phyloP scores from a whole-genome alignment of 805 yeast species.

The Isabelozyma rhagii region DNA sequence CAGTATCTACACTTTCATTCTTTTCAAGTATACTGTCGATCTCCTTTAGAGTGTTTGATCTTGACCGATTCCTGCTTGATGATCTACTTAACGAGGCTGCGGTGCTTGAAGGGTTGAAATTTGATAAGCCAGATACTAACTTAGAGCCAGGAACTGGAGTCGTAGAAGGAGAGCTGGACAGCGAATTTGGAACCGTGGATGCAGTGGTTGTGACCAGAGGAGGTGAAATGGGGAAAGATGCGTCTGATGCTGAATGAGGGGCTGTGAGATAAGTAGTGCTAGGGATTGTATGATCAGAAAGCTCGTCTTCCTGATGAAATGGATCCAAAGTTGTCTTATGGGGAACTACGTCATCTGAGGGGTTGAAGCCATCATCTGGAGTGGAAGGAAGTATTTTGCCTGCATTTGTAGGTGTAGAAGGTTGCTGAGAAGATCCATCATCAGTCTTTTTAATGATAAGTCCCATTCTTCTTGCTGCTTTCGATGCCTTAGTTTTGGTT shows the following conservation, averaged over 20 bases:
- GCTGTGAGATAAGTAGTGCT: background rate
- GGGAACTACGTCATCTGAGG: background rate
- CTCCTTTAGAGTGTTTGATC: constrained; percentile 36
- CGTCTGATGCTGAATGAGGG: constrained; percentile 22
- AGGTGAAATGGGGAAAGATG: constrained; percentile 9
- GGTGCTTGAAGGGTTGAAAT: background rate
- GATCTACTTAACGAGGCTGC: constrained; percentile 8
- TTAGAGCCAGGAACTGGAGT: constrained; percentile 6
- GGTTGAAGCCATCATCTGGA: background rate
- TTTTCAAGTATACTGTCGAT: constrained; percentile 34
- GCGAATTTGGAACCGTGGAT: constrained; percentile 8
- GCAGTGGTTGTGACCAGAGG: constrained; percentile 13
- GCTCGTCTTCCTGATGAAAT: background rate
- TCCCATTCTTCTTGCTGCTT: constrained; percentile 76
- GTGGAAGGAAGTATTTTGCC: background rate
- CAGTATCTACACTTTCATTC: constrained; percentile 37
- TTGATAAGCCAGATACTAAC: background rate
- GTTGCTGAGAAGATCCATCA: constrained; percentile 9
- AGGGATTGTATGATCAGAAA: background rate
- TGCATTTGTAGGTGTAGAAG: constrained; percentile 1
- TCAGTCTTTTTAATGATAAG: constrained; percentile 51
- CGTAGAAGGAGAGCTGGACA: constrained; percentile 8
- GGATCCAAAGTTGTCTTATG: background rate
- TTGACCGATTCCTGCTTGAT: constrained; percentile 17
- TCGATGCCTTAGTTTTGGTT: constrained; percentile 49